Base-by-base conservation (phyloP, 1,284 basidiomycete species). In the Irpex sp. region DNA sequence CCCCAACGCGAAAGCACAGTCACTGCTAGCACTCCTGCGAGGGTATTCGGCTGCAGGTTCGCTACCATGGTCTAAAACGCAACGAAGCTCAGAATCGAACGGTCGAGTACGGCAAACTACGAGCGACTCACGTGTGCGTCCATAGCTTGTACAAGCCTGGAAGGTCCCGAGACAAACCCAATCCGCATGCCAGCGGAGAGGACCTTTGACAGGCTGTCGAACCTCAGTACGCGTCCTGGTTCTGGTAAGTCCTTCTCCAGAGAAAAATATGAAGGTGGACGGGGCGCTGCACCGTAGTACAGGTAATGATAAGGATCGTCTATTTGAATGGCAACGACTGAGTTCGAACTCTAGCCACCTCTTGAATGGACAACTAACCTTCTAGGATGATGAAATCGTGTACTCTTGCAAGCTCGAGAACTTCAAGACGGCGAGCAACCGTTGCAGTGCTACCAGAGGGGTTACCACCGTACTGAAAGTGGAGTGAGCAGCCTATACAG, bases 141-240 rank as follows among this genome's bases (percentile, higher is more conserved):
- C 56, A 98, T 90, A 1, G 86, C 86, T 58, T 87, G 78, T 16
- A 96, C 69, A 52, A 98, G 77, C 12, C 80, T 76, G 59, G 80
- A 81, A 9, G 96, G 94, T 0, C 93, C 96, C 4, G 90, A 87
- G 0, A 85, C 86, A 72, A 91, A 96, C 10, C 94, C 95, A 65
- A 94, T 80, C 28, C 88, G 83, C 67, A 91, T 83, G 57, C 93
- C 93, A 14, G 89, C 88, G 8, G 91, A 91, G 19, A 96, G 78
- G 49, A 96, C 81, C 78, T 98, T 98, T 60, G 90, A 93, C 64
- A 97, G 81, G 71, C 90, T 92, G 72, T 96, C 94, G 72, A 95
- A 93, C 45, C 94, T 84, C 23, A 95, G 64, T 8, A 95, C 92
- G n/a, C 88, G 84, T 3, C 93, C 93, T 35, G 84, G 82, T 64